Percentiles rank a stretch among this genome's conserved stretches.
These are phyloP conservation scores for Pythium utonaiense DNA, from an alignment of 352 stramenopile genomes.

Conservation along the genomic window DNA sequence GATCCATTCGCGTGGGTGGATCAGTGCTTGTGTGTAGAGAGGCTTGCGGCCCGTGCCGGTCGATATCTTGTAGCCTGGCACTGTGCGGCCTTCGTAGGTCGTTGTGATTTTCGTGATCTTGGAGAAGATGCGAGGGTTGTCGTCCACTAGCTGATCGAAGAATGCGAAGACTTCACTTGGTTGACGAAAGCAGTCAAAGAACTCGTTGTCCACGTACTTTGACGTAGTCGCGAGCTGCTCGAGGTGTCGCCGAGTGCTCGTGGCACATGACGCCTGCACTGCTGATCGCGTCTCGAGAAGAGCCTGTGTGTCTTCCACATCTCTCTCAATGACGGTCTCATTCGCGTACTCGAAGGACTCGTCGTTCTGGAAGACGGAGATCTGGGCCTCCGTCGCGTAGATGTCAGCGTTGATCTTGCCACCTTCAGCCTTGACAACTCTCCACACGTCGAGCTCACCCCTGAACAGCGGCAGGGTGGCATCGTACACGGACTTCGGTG, in stretches of 20 bases:
- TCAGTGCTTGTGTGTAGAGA: constrained; percentile 23
- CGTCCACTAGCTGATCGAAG: constrained; percentile 17
- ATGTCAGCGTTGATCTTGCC: constrained; percentile 20
- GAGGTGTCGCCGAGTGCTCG: constrained; percentile 8
- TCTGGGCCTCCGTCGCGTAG: constrained; percentile 10
- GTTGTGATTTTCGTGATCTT: constrained; percentile 26
- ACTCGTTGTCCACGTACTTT: constrained; percentile 26
- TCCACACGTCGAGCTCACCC: constrained; percentile 20
- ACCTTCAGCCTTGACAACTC: neutral
- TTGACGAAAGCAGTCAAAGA: constrained; percentile 32
- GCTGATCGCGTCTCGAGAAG: constrained; percentile 2
- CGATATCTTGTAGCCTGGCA: constrained; percentile 28
- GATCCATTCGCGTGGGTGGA: constrained; percentile 28
- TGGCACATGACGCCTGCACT: constrained; percentile 6
- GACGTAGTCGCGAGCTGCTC: neutral
- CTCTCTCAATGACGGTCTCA: constrained; percentile 8
- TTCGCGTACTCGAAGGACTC: constrained; percentile 1
- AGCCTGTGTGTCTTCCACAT: constrained; percentile 6
- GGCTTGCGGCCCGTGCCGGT: constrained; percentile 15
- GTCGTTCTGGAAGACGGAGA: constrained; percentile 11
- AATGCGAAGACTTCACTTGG: constrained; percentile 22
- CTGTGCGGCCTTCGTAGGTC: constrained; percentile 13
- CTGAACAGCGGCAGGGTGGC: constrained; percentile 5
- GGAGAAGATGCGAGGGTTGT: constrained; percentile 22
- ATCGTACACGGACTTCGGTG: constrained; percentile 21